Conservation (phyloP, 108 stramenopile species). For the Conticribra weissflogii region DNA sequence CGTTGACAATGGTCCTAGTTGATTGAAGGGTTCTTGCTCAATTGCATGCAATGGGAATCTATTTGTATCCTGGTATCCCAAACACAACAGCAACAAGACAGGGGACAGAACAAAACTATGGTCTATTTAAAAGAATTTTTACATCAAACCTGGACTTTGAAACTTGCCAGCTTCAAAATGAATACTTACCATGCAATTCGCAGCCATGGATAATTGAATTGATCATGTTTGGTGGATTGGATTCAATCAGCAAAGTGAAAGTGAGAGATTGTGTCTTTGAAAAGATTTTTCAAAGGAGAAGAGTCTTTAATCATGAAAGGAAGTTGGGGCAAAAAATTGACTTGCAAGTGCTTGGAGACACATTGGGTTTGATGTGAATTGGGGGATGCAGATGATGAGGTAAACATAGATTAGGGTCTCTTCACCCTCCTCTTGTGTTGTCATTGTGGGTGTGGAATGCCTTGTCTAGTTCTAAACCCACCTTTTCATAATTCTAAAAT, state of each 20-base stretch:
- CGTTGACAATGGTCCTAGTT: conserved; percentile 7
- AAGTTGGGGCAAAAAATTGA: conserved; percentile 16
- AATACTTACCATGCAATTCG: background rate
- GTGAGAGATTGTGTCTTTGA: conserved; percentile 6
- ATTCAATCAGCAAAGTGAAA: conserved; percentile 8
- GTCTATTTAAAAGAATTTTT: conserved; percentile 22
- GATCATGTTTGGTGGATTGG: conserved; percentile 24
- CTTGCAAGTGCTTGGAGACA: conserved; percentile 3
- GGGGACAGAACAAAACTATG: background rate
- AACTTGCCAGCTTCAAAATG: background rate
- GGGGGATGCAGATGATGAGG: background rate
- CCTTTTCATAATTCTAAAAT: too few relatives aligned
- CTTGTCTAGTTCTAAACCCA: too few relatives aligned
- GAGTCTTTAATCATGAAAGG: conserved; percentile 4
- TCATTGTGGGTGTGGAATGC: too few relatives aligned
- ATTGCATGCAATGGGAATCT: background rate
- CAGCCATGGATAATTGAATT: conserved; percentile 15
- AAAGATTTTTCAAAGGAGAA: conserved; percentile 16
- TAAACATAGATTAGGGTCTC: too few relatives aligned
- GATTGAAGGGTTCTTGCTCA: background rate
- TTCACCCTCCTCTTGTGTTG: too few relatives aligned
- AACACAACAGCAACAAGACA: background rate
- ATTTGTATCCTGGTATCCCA: conserved; percentile 1
- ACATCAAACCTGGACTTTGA: conserved; percentile 13
- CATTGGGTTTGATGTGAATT: background rate